phyloP scores from a whole-genome alignment of 2,329 filamentous ascomycete genomes.

The Lachnellula subtilissima region DNA sequence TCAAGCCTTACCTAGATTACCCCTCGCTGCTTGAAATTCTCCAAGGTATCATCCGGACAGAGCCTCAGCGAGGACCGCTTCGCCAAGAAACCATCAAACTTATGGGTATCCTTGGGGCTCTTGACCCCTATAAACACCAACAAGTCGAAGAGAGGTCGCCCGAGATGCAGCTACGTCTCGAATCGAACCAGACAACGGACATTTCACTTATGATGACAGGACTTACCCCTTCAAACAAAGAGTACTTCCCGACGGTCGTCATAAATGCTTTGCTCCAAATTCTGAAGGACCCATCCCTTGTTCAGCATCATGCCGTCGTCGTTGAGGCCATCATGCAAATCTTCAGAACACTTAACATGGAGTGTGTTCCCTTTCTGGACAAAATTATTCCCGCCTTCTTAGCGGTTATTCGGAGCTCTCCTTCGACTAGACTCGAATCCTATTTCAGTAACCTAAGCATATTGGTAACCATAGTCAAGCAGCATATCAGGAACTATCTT shows the following conservation, averaged over 20 bases:
- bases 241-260: constrained; percentile 97
- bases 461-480: constrained; percentile 88
- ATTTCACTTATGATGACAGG: constrained; percentile 98
- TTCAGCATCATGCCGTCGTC: constrained; percentile 86
- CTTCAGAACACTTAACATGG: constrained; percentile 90
- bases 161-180: constrained; percentile 66
- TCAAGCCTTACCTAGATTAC: constrained; percentile 91
- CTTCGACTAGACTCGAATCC: constrained; percentile 74
- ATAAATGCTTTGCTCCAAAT: constrained; percentile 94
- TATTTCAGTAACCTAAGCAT: constrained; percentile 97
- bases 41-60: constrained; percentile 89
- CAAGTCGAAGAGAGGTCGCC: constrained; percentile 87
- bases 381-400: constrained; percentile 94
- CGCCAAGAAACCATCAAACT: constrained; percentile 94
- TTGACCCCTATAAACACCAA: constrained; percentile 95
- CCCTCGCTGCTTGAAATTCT: constrained; percentile 88
- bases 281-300: constrained; percentile 82
- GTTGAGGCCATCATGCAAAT: constrained; percentile 99
- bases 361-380: constrained; percentile 91
- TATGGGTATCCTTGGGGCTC: constrained; percentile 88
- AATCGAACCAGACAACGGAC: constrained; percentile 71
- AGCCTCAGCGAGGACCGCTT: constrained; percentile 75
- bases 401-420: constrained; percentile 77
- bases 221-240: constrained; percentile 90
- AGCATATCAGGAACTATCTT: constrained; percentile 90